These are phyloP conservation scores for Clitocybe nebularis DNA, from an alignment of 1,284 basidiomycete genomes.

Conservation along the genomic window DNA sequence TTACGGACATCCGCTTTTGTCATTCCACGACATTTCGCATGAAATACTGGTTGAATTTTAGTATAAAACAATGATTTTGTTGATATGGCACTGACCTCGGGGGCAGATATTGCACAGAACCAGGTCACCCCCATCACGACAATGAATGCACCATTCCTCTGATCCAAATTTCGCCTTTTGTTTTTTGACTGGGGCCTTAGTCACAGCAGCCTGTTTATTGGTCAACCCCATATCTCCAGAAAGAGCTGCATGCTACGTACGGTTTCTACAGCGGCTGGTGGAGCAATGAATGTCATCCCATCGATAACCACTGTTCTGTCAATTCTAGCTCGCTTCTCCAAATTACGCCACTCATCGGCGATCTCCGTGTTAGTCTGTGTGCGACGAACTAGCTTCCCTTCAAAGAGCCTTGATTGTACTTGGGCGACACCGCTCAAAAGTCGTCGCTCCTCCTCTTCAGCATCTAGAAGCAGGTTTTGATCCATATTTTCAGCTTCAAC, in stretches of 20 bases:
- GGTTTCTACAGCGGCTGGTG: constrained; percentile 24
- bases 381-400: constrained; percentile 44
- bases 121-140: constrained; percentile 56
- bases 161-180: constrained; percentile 34
- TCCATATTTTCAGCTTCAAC: constrained; percentile 21
- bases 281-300: constrained; percentile 42
- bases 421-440: constrained; percentile 52
- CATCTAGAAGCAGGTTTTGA: constrained; percentile 35
- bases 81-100: constrained; percentile 35
- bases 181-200: constrained; percentile 22
- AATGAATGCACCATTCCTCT: constrained; percentile 55
- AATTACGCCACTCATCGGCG: constrained; percentile 40
- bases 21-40: constrained; percentile 42
- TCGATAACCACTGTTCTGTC: constrained; percentile 38
- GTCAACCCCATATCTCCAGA: no score
- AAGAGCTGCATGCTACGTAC: no score
- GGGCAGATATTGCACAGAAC: constrained; percentile 46
- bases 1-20: constrained; percentile 22
- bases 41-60: no score
- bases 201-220: no score
- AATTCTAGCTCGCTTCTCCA: constrained; percentile 40
- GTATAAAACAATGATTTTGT: constrained; percentile 1
- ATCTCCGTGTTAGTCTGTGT: constrained; percentile 36
- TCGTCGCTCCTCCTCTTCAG: constrained; percentile 51
- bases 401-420: constrained; percentile 55